Conservation (phyloP, 1,139 yeast genomes). For the Magnusiomyces magnusii region DNA sequence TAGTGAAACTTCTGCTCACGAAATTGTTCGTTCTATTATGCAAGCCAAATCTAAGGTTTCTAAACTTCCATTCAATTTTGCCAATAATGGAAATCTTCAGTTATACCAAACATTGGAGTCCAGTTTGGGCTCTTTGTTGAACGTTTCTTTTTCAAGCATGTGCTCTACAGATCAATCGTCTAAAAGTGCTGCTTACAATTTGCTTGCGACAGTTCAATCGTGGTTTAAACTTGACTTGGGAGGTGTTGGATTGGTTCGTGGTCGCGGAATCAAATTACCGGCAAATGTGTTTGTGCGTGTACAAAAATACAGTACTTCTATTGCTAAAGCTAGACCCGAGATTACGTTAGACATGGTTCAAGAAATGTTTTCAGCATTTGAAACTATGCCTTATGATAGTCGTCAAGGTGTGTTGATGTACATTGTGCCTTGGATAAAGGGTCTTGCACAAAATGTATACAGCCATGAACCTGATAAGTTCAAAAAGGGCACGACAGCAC, state of each 20-base stretch:
- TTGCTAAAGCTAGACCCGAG: constrained; percentile 51
- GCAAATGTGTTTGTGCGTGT: constrained; percentile 61
- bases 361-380: constrained; percentile 54
- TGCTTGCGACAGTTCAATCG: constrained; percentile 56
- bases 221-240: constrained; percentile 59
- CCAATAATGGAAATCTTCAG: constrained; percentile 2
- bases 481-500: constrained; percentile 52
- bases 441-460: constrained; percentile 55
- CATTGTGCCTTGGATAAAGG: constrained; percentile 72
- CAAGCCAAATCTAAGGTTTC: constrained; percentile 22
- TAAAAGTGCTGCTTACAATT: constrained; percentile 54
- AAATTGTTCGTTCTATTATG: constrained; percentile 26
- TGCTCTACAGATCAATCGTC: constrained; percentile 52
- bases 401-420: constrained; percentile 44
- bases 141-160: constrained; percentile 61
- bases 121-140: constrained; percentile 36
- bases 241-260: constrained; percentile 43
- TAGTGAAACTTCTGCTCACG: constrained; percentile 17
- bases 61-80: constrained; percentile 3
- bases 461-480: constrained; percentile 27
- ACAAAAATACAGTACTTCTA: constrained; percentile 48
- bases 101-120: constrained; percentile 7
- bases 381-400: constrained; percentile 35
- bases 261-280: constrained; percentile 66
- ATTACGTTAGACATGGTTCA: constrained; percentile 55